Evolutionary conservation across 768 basidiomycete genomes (phyloP).

Genomic region (Lyophyllum semitale): DNA sequence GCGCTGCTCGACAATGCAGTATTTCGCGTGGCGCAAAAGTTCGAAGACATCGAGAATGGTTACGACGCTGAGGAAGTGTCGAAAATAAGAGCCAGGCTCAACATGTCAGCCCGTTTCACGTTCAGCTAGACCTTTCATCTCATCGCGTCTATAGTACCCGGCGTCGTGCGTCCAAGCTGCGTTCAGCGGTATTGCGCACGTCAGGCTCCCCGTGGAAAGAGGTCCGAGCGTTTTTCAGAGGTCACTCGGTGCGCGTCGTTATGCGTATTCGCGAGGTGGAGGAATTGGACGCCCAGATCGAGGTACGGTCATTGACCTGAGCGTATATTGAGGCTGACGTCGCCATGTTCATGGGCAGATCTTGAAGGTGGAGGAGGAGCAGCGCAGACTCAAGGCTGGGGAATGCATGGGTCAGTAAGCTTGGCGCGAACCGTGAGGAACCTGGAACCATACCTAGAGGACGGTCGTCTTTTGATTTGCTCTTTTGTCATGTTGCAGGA

Average conservation of each 20-base stretch:
- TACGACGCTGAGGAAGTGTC: background rate
- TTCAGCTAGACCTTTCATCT: no score
- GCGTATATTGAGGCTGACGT: background rate
- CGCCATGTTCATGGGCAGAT: background rate
- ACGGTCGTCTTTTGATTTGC: no score
- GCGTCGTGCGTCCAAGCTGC: background rate
- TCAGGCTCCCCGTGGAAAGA: background rate
- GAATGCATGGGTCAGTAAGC: background rate
- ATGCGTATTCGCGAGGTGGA: background rate
- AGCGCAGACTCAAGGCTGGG: background rate
- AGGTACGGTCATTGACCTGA: background rate
- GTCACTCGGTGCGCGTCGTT: background rate
- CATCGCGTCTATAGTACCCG: no score
- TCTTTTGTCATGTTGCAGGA: no score
- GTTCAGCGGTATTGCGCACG: background rate
- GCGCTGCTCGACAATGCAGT: background rate
- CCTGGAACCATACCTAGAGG: no score
- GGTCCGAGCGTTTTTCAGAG: background rate
- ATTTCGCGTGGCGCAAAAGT: background rate
- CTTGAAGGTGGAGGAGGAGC: background rate
- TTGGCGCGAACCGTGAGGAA: no score
- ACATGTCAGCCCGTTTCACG: background rate
- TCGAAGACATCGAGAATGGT: background rate
- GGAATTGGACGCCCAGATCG: background rate
- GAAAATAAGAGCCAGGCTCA: no score